phyloP scores from a whole-genome alignment of 2,329 filamentous ascomycete species.

The Colletotrichum sp. region DNA sequence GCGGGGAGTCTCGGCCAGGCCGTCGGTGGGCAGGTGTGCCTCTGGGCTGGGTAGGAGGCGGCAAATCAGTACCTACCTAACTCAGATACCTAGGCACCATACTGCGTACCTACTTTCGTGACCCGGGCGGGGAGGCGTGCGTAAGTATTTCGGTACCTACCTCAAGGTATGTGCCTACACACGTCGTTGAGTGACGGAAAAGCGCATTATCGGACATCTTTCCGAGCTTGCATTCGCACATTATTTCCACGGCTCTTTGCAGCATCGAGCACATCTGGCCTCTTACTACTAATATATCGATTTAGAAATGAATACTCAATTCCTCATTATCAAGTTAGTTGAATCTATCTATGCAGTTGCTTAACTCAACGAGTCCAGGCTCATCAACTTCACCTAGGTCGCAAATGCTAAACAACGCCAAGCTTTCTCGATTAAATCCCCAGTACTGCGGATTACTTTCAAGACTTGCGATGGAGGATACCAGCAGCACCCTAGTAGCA shows the following conservation, averaged over 20 bases:
- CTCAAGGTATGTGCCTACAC: too few species aligned
- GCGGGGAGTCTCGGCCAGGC: background rate
- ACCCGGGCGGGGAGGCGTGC: background rate
- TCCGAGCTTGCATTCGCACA: background rate
- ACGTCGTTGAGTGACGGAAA: background rate
- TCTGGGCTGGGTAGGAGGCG: background rate
- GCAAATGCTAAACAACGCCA: background rate
- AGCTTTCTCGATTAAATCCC: too few species aligned
- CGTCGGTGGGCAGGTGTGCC: background rate
- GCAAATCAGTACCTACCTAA: too few species aligned
- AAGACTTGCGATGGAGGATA: slow-evolving; percentile 32
- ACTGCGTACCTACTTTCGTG: background rate
- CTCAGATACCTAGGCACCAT: too few species aligned
- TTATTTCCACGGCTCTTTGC: background rate
- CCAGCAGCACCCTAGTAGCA: slow-evolving; percentile 34
- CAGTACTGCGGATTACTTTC: background rate
- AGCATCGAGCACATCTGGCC: background rate
- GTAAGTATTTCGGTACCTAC: background rate
- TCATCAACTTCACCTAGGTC: background rate
- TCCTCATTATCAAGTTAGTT: background rate
- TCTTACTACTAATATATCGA: background rate
- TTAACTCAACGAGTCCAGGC: background rate
- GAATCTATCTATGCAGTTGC: background rate
- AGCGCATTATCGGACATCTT: background rate
- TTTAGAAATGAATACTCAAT: background rate